These are phyloP conservation scores for Somion occarium DNA, from an alignment of 1,284 basidiomycete genomes.

Conservation along the genomic window DNA sequence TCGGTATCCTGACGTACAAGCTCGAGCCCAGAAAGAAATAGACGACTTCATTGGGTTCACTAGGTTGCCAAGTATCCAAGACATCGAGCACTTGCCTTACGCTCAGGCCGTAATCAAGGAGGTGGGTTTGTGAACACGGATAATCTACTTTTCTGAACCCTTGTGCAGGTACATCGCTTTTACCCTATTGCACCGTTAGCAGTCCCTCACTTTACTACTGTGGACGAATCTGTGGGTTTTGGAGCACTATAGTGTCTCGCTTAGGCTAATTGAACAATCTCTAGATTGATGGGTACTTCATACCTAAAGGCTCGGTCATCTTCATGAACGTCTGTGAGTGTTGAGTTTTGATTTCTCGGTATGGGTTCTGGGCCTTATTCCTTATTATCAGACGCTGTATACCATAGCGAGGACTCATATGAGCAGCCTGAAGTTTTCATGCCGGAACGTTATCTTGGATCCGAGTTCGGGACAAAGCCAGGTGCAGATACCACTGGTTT, in stretches of 20 bases:
- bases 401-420: constrained; percentile 1
- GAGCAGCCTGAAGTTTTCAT: constrained; percentile 2
- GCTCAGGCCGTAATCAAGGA: constrained; percentile 33
- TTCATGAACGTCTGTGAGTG: constrained; percentile 8
- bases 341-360: background rate
- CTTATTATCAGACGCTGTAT: constrained; percentile 1
- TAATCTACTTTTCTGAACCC: background rate
- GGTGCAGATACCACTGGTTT: constrained; percentile 5
- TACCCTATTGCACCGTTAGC: background rate
- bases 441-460: constrained; percentile 4
- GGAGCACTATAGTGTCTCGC: no score
- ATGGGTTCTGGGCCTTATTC: background rate
- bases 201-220: background rate
- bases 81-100: constrained; percentile 30
- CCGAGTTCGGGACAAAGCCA: constrained; percentile 3
- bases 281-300: constrained; percentile 4
- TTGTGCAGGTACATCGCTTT: constrained; percentile 5
- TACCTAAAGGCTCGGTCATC: constrained; percentile 2
- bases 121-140: constrained; percentile 14
- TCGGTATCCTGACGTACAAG: constrained; percentile 26
- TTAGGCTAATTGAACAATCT: background rate
- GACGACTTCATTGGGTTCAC: constrained; percentile 30
- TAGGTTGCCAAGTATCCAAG: constrained; percentile 28
- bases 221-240: constrained; percentile 5
- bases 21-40: constrained; percentile 30